Evolutionary conservation across 768 basidiomycete genomes (phyloP).

Genomic region (Fomitopsis serialis): DNA sequence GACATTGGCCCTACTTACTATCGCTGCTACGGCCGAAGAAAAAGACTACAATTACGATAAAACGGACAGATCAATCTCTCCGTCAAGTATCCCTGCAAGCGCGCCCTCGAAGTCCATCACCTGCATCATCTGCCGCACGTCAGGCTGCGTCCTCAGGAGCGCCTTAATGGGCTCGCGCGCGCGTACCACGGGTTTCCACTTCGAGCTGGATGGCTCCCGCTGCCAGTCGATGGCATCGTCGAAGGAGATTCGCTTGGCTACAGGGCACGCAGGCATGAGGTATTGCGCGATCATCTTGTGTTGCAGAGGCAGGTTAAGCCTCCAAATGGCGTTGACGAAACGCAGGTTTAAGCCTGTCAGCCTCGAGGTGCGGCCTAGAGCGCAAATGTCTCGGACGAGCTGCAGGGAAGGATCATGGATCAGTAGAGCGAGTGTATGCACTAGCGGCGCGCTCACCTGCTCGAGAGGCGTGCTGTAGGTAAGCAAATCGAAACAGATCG

Average conservation of each 20-base stretch:
- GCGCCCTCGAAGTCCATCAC: not conserved
- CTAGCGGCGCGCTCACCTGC: not conserved
- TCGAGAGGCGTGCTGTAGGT: not conserved
- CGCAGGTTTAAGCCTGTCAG: not conserved
- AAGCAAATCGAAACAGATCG: not conserved
- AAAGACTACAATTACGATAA: no score
- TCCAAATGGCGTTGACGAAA: conserved; percentile 1
- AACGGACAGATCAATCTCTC: not conserved
- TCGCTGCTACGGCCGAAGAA: no score
- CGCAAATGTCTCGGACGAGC: conserved; percentile 1
- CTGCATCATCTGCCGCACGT: not conserved
- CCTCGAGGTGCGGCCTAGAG: not conserved
- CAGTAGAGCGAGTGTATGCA: not conserved
- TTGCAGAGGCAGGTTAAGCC: conserved; percentile 1
- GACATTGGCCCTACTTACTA: no score
- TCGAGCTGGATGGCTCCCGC: not conserved
- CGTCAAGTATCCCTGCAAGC: not conserved
- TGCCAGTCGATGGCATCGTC: conserved; percentile 3
- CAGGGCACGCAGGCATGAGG: not conserved
- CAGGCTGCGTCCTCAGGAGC: not conserved
- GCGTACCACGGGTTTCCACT: conserved; percentile 1
- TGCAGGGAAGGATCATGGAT: not conserved
- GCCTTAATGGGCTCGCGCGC: conserved; percentile 2
- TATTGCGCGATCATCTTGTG: not conserved
- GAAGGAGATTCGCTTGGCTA: not conserved